phyloP scores from a whole-genome alignment of 2,329 filamentous ascomycete genomes.

The Zymoseptoria tritici region DNA sequence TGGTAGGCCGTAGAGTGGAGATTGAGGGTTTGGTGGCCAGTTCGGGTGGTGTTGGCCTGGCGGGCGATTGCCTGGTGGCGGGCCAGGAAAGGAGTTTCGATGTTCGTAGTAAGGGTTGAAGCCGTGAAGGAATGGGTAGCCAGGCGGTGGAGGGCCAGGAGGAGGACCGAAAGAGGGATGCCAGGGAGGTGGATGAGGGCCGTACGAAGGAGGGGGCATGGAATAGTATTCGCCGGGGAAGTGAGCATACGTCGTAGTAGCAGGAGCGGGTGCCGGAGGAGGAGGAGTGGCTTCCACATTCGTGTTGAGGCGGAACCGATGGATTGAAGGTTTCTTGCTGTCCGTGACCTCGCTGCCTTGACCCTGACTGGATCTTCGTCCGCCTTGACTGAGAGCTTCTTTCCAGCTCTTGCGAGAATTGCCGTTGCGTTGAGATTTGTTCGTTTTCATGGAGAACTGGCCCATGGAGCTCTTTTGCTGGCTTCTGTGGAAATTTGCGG shows the following conservation, averaged over 20 bases:
- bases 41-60: background rate
- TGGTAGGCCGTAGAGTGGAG: constrained; percentile 5
- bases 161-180: background rate
- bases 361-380: constrained; percentile 2
- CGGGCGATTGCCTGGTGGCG: background rate
- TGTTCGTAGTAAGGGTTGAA: background rate
- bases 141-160: too few relatives aligned
- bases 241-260: constrained; percentile 5
- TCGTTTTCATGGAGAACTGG: constrained; percentile 8
- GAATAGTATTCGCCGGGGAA: constrained; percentile 8
- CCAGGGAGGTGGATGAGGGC: constrained; percentile 1
- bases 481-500: background rate
- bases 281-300: background rate
- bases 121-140: background rate
- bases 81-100: background rate
- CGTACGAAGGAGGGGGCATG: constrained; percentile 4
- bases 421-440: constrained; percentile 10
- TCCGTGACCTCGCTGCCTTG: background rate
- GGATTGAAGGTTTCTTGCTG: constrained; percentile 2
- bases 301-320: constrained; percentile 8
- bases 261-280: constrained; percentile 1
- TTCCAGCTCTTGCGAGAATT: constrained; percentile 12
- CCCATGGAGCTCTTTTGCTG: constrained; percentile 1
- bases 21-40: background rate
- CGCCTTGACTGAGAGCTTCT: constrained; percentile 2